phyloP scores from a whole-genome alignment of 2,329 filamentous ascomycete genomes.

The Fusarium marasasianum region DNA sequence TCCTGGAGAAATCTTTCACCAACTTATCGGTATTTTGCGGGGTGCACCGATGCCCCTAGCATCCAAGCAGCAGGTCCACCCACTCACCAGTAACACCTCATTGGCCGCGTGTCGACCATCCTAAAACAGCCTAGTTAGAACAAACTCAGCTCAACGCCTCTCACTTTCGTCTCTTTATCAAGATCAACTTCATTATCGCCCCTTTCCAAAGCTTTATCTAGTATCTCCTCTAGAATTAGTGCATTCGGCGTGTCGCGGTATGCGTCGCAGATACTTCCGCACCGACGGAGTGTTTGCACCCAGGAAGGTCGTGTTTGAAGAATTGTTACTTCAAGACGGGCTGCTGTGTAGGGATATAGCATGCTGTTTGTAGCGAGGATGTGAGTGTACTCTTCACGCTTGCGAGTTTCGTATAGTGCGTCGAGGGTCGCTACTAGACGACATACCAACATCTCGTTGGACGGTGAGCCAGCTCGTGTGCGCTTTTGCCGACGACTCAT shows the following conservation, averaged over 20 bases:
- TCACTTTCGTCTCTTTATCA: slow-evolving; percentile 12
- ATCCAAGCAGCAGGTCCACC: not conserved
- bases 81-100: not conserved
- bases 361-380: slow-evolving; percentile 41
- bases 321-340: slow-evolving; percentile 38
- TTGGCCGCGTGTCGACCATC: slow-evolving; percentile 15
- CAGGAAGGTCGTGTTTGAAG: slow-evolving; percentile 23
- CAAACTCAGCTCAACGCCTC: slow-evolving; percentile 26
- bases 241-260: slow-evolving; percentile 24
- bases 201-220: slow-evolving; percentile 21
- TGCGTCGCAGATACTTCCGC: slow-evolving; percentile 8
- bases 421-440: slow-evolving; percentile 41
- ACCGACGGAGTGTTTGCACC: slow-evolving; percentile 17
- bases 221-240: slow-evolving; percentile 12
- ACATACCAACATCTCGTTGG: slow-evolving; percentile 31
- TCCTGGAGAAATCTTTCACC: not conserved
- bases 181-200: slow-evolving; percentile 26
- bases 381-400: slow-evolving; percentile 13
- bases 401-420: slow-evolving; percentile 31
- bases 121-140: slow-evolving; percentile 9
- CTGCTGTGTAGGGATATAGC: slow-evolving; percentile 41
- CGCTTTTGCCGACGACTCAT: slow-evolving; percentile 26
- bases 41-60: not conserved
- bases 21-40: not conserved
- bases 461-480: not conserved